phyloP scores from a whole-genome alignment of 1,139 yeast species.

The Zygosaccharomyces sapae region DNA sequence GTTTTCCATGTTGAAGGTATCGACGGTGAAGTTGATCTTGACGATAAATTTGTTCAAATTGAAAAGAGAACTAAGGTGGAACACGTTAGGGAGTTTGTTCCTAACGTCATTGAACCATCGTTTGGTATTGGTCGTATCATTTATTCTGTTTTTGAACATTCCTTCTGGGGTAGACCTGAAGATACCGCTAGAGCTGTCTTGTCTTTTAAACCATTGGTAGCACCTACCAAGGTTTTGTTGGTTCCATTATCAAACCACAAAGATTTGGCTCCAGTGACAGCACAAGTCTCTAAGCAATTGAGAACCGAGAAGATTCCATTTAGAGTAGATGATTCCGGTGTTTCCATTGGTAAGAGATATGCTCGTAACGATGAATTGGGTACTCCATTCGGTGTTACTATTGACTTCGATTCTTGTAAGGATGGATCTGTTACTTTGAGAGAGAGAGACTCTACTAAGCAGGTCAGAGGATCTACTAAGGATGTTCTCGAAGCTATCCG shows the following conservation, averaged over 20 bases:
- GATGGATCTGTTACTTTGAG: constrained; percentile 94
- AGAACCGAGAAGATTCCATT: constrained; percentile 84
- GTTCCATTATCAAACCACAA: constrained; percentile 90
- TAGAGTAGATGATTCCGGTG: constrained; percentile 96
- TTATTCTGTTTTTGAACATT: constrained; percentile 89
- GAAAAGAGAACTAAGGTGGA: constrained; percentile 76
- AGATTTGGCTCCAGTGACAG: constrained; percentile 72
- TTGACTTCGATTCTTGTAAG: constrained; percentile 89
- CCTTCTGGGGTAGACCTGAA: constrained; percentile 92
- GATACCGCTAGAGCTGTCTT: constrained; percentile 87
- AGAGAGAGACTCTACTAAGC: constrained; percentile 96
- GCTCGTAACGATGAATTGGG: constrained; percentile 99
- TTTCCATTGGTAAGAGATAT: constrained; percentile 97
- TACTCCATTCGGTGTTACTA: constrained; percentile 97
- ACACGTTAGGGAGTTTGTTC: constrained; percentile 92
- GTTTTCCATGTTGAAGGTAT: constrained; percentile 58
- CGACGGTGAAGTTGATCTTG: constrained; percentile 65
- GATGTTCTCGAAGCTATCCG: constrained; percentile 77
- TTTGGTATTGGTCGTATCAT: constrained; percentile 98
- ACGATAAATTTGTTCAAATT: constrained; percentile 64
- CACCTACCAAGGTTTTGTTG: constrained; percentile 94
- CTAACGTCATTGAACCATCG: constrained; percentile 98
- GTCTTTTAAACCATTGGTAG: constrained; percentile 92
- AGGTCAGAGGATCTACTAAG: constrained; percentile 87
- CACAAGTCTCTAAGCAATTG: constrained; percentile 62